Evolutionary conservation across 352 stramenopile genomes (phyloP), one percentile per base, ranked within the genome.

Genomic region (Phytophthora palmivora): DNA sequence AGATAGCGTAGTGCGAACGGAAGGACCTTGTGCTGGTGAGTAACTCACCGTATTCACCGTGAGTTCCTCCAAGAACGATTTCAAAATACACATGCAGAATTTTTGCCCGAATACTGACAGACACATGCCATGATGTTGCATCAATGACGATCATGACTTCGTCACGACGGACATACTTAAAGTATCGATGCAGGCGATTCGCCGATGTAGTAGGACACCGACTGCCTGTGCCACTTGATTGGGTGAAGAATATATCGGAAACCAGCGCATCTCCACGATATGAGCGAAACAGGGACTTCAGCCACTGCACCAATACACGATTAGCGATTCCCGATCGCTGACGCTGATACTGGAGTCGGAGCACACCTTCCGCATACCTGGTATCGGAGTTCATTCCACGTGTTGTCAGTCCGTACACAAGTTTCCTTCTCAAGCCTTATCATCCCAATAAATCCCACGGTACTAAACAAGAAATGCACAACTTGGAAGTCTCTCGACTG

Each of bases 111-210:
- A 45, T 45, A 26, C 38, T 45, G 9, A 12, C 19, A 15, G 39
- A n/a, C n/a, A n/a, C n/a, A n/a, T n/a, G n/a, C n/a, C n/a, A 24
- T 44, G 16, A 44, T 44, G 16, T 24, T 19, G 38, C 9, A 28
- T 45, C 18, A 28, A 45, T n/a, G 18, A 45, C 11, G 39, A 45
- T 21, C 39, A 47, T 15, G 41, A 11, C 41, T 47, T 33, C 32
- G 41, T 32, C 41, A 47, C 41, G 16, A 33, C 10, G 4, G 7
- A 28, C 3, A 47, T 33, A 47, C 19, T 19, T 47, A 12, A 47
- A 47, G 19, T 22, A 47, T 47, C 41, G 9, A 1, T 32, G 41
- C 21, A 4, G 21, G 21, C 32, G 34, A 37, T 45, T 56, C n/a
- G 48, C 3, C n/a, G 18, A n/a, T 4, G 48, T 16, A 46, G 10